Evolutionary conservation across 305 asterid genomes (phyloP), one percentile per base, ranked within the genome.

Genomic region (Solanum aculeatissimum): DNA sequence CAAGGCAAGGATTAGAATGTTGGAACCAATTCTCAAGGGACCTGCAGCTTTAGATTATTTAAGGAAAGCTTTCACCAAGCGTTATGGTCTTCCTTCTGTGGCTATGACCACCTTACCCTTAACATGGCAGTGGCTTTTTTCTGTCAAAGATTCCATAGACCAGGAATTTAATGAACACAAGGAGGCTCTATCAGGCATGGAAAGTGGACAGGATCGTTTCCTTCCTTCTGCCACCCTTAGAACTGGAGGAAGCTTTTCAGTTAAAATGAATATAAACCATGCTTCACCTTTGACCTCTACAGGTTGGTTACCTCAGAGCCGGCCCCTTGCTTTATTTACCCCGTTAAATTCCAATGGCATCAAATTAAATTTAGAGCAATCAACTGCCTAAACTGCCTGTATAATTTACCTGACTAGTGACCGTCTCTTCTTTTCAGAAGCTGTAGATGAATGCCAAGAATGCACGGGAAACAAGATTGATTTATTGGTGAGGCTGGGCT

Each of bases 1-100:
- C 94, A 94, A 89, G 92, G 95, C 95, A 10, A 96, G 94, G 55
- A 91, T 97, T 87, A 91, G 89, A 84, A 87, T 97, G 86, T 86
- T 97, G 87, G 97, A 95, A 85, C 98, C 99, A 2, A 79, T 91
- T 84, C 85, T 97, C 84, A 95, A 92, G 87, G 99, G 99, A 45
- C 92, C 97, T 53, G 96, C 91, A 83, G 98, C 95, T 84, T 81
- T 95, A 65, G 92, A 92, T 80, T 97, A 88, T 87, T 92, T 97
- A 80, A 91, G 89, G 88, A 95, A 89, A 87, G 91, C 97, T 87
- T 97, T 95, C 86, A 84, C 94, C 84, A 89, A 57, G 83, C 94
- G 84, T 72, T 92, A 88, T 87, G 99, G 98, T 63, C 92, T 91
- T 83, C 98, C 97, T 84, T 88, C 93, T 82, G 92, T 90, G 60